Evolutionary conservation across 768 basidiomycete genomes (phyloP).

Genomic region (Calocybe indica): DNA sequence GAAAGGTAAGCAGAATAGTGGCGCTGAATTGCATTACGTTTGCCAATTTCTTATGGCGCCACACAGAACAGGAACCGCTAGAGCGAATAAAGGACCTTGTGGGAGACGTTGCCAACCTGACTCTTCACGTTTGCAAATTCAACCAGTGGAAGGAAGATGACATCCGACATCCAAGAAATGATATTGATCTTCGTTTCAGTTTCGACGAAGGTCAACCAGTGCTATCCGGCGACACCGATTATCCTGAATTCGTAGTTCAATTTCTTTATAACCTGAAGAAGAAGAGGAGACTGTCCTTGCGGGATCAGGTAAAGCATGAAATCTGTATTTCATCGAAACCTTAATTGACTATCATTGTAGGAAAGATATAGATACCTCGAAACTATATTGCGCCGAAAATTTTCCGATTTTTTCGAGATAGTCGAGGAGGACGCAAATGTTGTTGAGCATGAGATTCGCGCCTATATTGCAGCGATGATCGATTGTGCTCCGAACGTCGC

Average conservation of each 20-base stretch:
- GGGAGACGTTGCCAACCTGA: not conserved
- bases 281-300: not conserved
- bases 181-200: not conserved
- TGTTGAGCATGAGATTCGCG: not conserved
- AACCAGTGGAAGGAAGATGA: not conserved
- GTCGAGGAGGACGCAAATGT: not conserved
- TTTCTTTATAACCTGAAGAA: not conserved
- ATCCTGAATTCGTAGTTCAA: not conserved
- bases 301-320: not conserved
- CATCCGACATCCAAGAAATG: not conserved
- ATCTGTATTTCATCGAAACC: not conserved
- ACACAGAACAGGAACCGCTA: not conserved
- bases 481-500: constrained; percentile 1
- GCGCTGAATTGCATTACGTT: too few species aligned
- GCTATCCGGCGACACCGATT: too few species aligned
- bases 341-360: not conserved
- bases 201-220: too few species aligned
- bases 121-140: not conserved
- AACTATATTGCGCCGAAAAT: not conserved
- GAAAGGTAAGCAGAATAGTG: too few species aligned
- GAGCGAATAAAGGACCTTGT: not conserved
- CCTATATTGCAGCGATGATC: not conserved
- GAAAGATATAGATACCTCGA: not conserved
- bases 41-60: not conserved
- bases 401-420: not conserved